Base-by-base conservation (phyloP, 495 filamentous ascomycete species). In the Penicillium desertorum region DNA sequence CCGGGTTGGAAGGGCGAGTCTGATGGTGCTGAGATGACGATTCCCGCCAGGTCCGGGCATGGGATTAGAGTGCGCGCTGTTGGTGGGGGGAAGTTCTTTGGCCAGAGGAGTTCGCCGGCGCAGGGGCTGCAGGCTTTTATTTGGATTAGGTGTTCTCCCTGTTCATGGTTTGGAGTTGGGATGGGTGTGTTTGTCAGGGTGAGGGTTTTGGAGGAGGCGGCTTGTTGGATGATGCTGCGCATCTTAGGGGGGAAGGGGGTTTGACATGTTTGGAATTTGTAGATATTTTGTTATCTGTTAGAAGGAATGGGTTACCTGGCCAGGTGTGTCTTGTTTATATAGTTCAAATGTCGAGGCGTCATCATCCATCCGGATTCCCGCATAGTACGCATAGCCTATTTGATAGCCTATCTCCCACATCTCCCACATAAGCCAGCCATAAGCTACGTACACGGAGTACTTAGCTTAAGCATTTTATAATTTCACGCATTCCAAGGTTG, bases 31-130 rank as follows among this genome's bases (percentile, higher is more conserved):
- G 70, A 70, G n/a, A 80, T 51, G 9, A 84, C 68, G 0, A 64
- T 70, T 11, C 81, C 81, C 1, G 76, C 69, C 57, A 81, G 58
- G 66, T 87, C 83, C 57, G 74, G 68, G 67, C 78, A 78, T 12
- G 83, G 80, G 10, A 84, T 70, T 1, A 69, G 46, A 30, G 71
- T 65, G 16, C 64, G 56, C 17, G 70, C 66, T 16, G 70, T 56
- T 1, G 68, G 51, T 11, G 60, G 63, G 12, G 79, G 76, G 63
- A 75, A 80, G 60, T 71, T 55, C 46, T 55, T 53, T 25, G 71
- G 73, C 83, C 83, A 86, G 54, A 66, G 59, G 17, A 87, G 77
- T 59, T 86, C 84, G 30, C 78, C 76, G 37, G 75, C 70, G 62
- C 80, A 83, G 34, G 80, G 77, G 8, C 81, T 66, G 37, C 72